Conservation (phyloP, 495 filamentous ascomycete species). For the Podospora tetraspora region DNA sequence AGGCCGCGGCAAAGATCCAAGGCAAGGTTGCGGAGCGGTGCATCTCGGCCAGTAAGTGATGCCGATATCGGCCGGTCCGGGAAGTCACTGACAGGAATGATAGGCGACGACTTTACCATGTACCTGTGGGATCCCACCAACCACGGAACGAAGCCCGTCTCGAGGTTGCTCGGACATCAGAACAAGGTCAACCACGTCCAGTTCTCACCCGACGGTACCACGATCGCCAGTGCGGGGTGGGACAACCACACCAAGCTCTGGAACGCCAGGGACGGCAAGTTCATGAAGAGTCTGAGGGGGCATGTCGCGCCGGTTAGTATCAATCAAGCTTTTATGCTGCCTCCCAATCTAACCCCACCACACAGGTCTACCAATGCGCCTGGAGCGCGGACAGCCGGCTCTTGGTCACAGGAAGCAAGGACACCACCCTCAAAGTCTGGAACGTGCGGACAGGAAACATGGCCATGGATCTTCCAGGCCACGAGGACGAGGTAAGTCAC, state of each 20-base stretch:
- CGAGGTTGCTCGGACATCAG: constrained; percentile 86
- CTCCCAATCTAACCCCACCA: not conserved
- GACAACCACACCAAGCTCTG: constrained; percentile 59
- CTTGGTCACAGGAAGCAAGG: constrained; percentile 79
- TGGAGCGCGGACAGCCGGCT: constrained; percentile 87
- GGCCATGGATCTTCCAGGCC: constrained; percentile 79
- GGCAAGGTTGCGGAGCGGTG: constrained; percentile 78
- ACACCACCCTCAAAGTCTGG: constrained; percentile 94
- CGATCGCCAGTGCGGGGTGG: constrained; percentile 83
- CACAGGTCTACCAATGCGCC: constrained; percentile 71
- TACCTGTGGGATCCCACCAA: constrained; percentile 86
- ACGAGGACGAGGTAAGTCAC: constrained; percentile 91
- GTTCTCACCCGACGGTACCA: constrained; percentile 81
- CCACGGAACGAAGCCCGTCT: constrained; percentile 71
- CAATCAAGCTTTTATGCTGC: not conserved
- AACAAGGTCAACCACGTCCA: constrained; percentile 94
- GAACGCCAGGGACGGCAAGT: constrained; percentile 58
- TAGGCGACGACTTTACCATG: constrained; percentile 91
- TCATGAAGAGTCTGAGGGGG: constrained; percentile 78
- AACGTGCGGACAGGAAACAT: constrained; percentile 80
- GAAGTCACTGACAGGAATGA: constrained; percentile 4
- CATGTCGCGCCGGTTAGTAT: constrained; percentile 68
- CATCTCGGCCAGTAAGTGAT: constrained; percentile 59
- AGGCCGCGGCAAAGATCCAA: constrained; percentile 75
- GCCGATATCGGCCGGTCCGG: not conserved